Evolutionary conservation across 441 rosid species (phyloP).

Genomic region (Corymbia calophylla): DNA sequence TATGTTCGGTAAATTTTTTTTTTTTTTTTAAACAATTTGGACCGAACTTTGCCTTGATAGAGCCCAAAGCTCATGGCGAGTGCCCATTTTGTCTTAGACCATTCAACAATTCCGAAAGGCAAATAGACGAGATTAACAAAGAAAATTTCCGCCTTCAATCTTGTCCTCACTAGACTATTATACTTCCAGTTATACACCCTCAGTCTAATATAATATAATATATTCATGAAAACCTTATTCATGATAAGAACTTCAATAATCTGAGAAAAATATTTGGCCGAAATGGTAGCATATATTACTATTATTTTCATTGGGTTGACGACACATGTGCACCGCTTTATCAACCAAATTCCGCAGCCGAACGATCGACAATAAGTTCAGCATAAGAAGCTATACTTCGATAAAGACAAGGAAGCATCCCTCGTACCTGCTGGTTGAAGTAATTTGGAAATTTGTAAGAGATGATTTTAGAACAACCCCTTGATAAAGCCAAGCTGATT

Average conservation of each 20-base stretch:
- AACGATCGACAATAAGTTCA: background rate
- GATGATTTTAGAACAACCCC: background rate
- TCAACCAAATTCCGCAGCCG: background rate
- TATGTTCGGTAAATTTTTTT: background rate
- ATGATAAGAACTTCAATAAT: background rate
- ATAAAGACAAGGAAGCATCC: background rate
- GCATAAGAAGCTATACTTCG: background rate
- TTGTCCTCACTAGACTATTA: background rate
- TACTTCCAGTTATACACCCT: background rate
- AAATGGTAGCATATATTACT: background rate
- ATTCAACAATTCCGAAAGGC: background rate
- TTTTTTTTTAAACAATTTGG: background rate
- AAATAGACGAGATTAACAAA: background rate
- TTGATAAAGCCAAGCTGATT: background rate
- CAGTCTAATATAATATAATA: background rate
- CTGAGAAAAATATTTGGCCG: background rate
- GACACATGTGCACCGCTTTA: background rate
- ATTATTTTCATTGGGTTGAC: background rate
- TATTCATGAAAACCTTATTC: background rate
- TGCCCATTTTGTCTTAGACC: background rate
- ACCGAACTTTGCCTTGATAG: background rate
- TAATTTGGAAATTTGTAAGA: background rate
- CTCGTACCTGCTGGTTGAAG: background rate
- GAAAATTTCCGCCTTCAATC: background rate
- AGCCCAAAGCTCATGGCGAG: background rate